Conservation (phyloP, 495 filamentous ascomycete species). For the Neurospora cerealis region DNA sequence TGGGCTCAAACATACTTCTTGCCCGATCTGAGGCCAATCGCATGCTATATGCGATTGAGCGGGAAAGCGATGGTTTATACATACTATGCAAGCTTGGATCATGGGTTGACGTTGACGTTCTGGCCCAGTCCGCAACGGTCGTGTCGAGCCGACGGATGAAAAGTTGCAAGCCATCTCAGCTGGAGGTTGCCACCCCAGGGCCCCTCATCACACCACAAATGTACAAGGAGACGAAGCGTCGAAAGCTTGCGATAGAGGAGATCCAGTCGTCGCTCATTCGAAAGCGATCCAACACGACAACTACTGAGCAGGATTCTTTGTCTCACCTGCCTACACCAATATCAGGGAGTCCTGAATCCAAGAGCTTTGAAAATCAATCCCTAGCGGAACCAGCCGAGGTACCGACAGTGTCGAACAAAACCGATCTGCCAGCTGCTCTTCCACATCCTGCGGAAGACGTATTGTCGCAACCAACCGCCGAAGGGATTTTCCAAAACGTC, state of each 20-base stretch:
- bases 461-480: slow-evolving; percentile 42
- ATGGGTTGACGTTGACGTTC: slow-evolving; percentile 48
- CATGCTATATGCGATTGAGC: slow-evolving; percentile 60
- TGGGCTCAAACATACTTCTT: slow-evolving; percentile 51
- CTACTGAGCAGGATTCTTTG: slow-evolving; percentile 25
- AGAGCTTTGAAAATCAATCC: background rate
- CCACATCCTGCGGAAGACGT: slow-evolving; percentile 9
- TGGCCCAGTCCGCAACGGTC: slow-evolving; percentile 33
- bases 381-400: background rate
- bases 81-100: slow-evolving; percentile 58
- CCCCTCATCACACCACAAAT: slow-evolving; percentile 26
- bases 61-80: slow-evolving; percentile 56
- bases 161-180: slow-evolving; percentile 2
- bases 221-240: slow-evolving; percentile 37
- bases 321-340: slow-evolving; percentile 2
- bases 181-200: slow-evolving; percentile 1
- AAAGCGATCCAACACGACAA: slow-evolving; percentile 17
- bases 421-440: background rate
- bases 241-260: slow-evolving; percentile 42
- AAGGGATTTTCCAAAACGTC: slow-evolving; percentile 58
- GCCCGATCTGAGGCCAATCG: slow-evolving; percentile 50
- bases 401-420: background rate
- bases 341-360: background rate
- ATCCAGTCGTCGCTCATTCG: slow-evolving; percentile 28
- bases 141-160: slow-evolving; percentile 21